A percentile compares a stretch with the other conserved stretches of the same genome.
These are phyloP conservation scores for Azolla pinnata DNA, from an alignment of 75 land plant genomes.

Conservation along the genomic window DNA sequence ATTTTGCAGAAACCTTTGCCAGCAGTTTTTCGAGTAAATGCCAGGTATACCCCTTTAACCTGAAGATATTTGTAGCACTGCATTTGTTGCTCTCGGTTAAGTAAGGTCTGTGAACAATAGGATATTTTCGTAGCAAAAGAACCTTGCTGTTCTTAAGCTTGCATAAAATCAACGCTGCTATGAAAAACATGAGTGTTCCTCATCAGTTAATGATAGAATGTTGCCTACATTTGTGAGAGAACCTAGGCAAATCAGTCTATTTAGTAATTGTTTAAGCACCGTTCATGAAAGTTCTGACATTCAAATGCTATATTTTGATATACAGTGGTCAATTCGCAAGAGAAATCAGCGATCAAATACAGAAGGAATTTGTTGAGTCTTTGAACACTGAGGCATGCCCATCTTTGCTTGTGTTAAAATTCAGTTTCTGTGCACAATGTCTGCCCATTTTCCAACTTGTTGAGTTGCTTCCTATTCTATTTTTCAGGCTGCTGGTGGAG, in stretches of 20 bases:
- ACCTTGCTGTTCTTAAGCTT: too few relatives aligned
- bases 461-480: neutral
- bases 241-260: conserved; percentile 1
- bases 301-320: too few relatives aligned
- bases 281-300: too few relatives aligned
- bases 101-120: too few relatives aligned
- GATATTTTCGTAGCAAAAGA: neutral
- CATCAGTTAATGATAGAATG: too few relatives aligned
- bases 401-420: neutral
- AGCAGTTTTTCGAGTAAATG: conserved; percentile 84
- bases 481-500: conserved; percentile 19
- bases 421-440: conserved; percentile 1
- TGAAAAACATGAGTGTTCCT: too few relatives aligned
- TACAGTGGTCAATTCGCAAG: conserved; percentile 71
- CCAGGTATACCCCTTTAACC: too few relatives aligned
- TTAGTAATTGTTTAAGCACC: conserved; percentile 5
- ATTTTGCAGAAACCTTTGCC: conserved; percentile 66
- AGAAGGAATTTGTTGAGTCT: conserved; percentile 66
- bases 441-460: neutral
- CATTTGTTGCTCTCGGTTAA: too few relatives aligned
- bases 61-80: too few relatives aligned
- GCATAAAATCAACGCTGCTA: too few relatives aligned
- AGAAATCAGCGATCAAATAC: conserved; percentile 61
- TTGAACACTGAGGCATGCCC: conserved; percentile 58
- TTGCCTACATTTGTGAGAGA: neutral